Percentiles rank a stretch among this genome's conserved stretches.
Conservation (phyloP, 2,329 filamentous ascomycete genomes). For the Ophiostoma ulmi region DNA sequence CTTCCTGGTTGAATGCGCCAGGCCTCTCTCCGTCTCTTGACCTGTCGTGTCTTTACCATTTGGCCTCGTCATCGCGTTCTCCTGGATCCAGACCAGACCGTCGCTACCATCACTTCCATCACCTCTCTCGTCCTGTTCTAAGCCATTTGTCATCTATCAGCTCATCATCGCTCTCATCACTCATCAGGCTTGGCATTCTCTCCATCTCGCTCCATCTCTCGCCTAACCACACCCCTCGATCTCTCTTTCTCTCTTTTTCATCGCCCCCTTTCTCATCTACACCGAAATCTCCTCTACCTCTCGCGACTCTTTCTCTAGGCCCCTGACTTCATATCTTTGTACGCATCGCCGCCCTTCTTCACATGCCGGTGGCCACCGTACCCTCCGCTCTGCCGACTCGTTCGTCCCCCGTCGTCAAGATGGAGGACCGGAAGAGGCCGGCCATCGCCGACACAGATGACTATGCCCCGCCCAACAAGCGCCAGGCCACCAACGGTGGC, state of each 20-base stretch:
- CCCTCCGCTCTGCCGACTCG: constrained; percentile 60
- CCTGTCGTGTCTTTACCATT: constrained; percentile 5
- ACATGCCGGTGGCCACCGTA: constrained; percentile 82
- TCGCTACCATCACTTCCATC: background rate
- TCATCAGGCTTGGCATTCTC: background rate
- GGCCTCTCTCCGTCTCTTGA: constrained; percentile 15
- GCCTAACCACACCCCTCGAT: constrained; percentile 24
- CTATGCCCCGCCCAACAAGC: constrained; percentile 82
- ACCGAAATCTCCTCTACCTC: background rate
- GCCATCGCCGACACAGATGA: constrained; percentile 76
- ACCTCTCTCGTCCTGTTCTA: background rate
- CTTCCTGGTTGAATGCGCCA: constrained; percentile 26
- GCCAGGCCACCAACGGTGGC: constrained; percentile 80
- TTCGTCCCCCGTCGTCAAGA: constrained; percentile 83
- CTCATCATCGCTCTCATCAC: background rate
- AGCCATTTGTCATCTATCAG: background rate
- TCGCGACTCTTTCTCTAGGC: background rate
- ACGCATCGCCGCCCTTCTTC: constrained; percentile 44
- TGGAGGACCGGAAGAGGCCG: constrained; percentile 99
- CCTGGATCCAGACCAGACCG: background rate
- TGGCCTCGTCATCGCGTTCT: constrained; percentile 21
- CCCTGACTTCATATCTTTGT: background rate
- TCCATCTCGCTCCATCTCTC: constrained; percentile 30
- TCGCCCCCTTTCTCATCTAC: constrained; percentile 1
- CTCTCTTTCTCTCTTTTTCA: background rate